Conservation (phyloP, 2,329 filamentous ascomycete species). For the Didymella exigua region DNA sequence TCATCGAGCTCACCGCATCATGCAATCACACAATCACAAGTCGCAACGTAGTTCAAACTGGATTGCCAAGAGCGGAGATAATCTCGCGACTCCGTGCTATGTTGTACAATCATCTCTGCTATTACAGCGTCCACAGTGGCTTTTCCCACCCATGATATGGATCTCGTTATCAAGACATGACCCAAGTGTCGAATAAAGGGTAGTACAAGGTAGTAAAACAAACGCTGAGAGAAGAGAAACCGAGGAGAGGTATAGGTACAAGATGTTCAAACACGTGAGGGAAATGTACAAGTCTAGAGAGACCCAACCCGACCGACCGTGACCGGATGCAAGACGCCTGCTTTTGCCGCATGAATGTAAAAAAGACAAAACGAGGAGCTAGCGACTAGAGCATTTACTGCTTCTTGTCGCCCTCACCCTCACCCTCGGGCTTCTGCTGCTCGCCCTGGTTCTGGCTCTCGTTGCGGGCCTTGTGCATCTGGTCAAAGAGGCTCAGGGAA, state of each 20-base stretch:
- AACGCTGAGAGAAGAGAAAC: slow-evolving; percentile 39
- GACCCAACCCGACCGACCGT: slow-evolving; percentile 35
- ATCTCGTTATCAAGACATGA: slow-evolving; percentile 31
- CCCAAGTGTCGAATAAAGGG: slow-evolving; percentile 29
- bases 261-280: slow-evolving; percentile 32
- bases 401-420: slow-evolving; percentile 76
- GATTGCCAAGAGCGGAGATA: slow-evolving; percentile 37
- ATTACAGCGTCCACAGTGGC: slow-evolving; percentile 29
- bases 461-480: slow-evolving; percentile 96
- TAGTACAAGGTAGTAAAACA: slow-evolving; percentile 40
- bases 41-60: slow-evolving; percentile 19
- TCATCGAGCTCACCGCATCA: background rate
- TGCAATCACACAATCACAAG: background rate
- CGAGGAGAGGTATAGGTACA: slow-evolving; percentile 46
- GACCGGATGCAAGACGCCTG: slow-evolving; percentile 48
- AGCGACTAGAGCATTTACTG: slow-evolving; percentile 50
- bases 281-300: slow-evolving; percentile 44
- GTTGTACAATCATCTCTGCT: slow-evolving; percentile 32
- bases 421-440: slow-evolving; percentile 50
- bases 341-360: slow-evolving; percentile 39
- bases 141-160: slow-evolving; percentile 29
- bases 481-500: slow-evolving; percentile 96
- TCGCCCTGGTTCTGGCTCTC: slow-evolving; percentile 59
- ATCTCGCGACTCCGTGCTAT: slow-evolving; percentile 40
- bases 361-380: slow-evolving; percentile 30